Evolutionary conservation across 2,329 filamentous ascomycete species (phyloP), one percentile per base, ranked within the genome.

Genomic region (Trichophyton mentagrophytes): DNA sequence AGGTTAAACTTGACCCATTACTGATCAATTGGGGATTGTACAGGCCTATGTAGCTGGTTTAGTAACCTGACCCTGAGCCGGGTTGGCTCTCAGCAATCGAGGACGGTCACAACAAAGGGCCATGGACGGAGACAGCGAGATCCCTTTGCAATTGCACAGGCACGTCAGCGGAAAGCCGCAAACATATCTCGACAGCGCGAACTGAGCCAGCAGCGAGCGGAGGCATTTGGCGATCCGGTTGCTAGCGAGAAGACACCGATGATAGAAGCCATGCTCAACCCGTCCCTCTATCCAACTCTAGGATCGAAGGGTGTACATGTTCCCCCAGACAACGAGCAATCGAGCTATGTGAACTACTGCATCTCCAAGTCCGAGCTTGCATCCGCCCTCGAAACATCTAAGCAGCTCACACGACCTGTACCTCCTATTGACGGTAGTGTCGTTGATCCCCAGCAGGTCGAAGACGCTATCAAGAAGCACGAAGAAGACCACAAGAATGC

Each of bases 241-340:
- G 82, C 86, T 67, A 93, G 92, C 69, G 80, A 85, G 62, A 75
- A 81, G 42, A 96, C 93, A 15, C 83, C 90, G 33, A 96, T 96
- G 70, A 77, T 96, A 68, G 82, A 89, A 74, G 91, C 89, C 2
- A 85, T 96, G 67, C 86, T 89, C 69, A 70, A 57, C 64, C 71
- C 59, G 66, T 70, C 59, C 1, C 33, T 17, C 3, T 17, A 57
- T 20, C 51, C 57, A 3, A 36, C 36, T 7, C 30, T 58, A 36
- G 30, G 30, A 15, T 38, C 55, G 3, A 55, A 30, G 33, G 11
- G 59, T 40, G 33, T 33, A 7, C 49, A 61, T 36, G 20, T 38
- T 9, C 17, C 60, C 4, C 36, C 40, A 6, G 38, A 61, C 64
- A n/a, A 65, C 66, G 53, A 62, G 59, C 11, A 25, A 64, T 9